Evolutionary conservation across 1,284 basidiomycete genomes (phyloP).

Genomic region (Tilletia indica): DNA sequence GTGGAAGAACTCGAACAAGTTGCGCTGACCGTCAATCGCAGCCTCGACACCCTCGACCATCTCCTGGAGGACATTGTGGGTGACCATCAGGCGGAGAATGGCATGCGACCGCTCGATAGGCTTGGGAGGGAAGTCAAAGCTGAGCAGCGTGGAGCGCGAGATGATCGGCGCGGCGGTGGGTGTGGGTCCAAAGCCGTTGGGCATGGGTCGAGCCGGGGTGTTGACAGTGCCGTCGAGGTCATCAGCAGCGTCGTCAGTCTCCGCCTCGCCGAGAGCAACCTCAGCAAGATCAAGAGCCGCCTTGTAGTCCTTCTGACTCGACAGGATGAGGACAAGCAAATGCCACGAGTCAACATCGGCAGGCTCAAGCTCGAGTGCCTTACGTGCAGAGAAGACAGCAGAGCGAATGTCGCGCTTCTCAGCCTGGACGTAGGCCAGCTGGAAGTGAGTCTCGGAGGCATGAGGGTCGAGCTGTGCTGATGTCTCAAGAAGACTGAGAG

Average conservation of each 20-base stretch:
- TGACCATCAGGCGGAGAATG: conserved; percentile 81
- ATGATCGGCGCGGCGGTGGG: conserved; percentile 45
- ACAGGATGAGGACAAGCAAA: conserved; percentile 77
- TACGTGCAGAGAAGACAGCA: conserved; percentile 70
- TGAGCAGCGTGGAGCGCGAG: conserved; percentile 59
- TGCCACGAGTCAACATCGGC: conserved; percentile 83
- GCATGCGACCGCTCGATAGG: conserved; percentile 71
- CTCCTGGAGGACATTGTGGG: conserved; percentile 79
- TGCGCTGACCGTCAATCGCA: conserved; percentile 78
- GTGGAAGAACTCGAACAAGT: conserved; percentile 77
- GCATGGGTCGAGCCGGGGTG: conserved; percentile 55
- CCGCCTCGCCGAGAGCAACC: conserved; percentile 58
- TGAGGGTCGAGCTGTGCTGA: conserved; percentile 65
- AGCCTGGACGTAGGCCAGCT: conserved; percentile 59
- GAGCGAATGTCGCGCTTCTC: conserved; percentile 69
- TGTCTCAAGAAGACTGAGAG: conserved; percentile 64
- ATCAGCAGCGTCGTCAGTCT: conserved; percentile 44
- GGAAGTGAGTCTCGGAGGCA: conserved; percentile 67
- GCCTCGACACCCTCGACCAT: conserved; percentile 80
- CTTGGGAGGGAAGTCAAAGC: conserved; percentile 61
- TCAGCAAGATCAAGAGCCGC: conserved; percentile 77
- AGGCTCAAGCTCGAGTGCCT: conserved; percentile 71
- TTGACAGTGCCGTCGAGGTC: conserved; percentile 12
- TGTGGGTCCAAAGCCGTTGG: not conserved
- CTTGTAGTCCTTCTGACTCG: conserved; percentile 75